Base-by-base conservation (phyloP, 1,139 yeast genomes). In the Kazachstania sp. region DNA sequence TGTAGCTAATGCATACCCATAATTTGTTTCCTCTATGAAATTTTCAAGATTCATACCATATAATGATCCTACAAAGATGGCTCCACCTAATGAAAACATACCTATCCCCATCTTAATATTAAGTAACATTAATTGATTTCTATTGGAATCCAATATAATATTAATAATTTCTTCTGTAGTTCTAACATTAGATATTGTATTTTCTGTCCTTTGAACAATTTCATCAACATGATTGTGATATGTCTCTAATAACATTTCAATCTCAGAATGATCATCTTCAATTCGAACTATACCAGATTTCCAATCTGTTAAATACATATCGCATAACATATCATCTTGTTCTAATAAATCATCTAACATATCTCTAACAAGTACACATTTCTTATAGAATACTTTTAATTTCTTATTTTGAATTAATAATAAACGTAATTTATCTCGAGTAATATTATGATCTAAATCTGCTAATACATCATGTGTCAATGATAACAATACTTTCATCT, bases 261-360 rank as follows among this genome's bases (percentile, higher is more conserved):
- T 75, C 53, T 84, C 94, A 38, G 78, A 81, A 55, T 78, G 81
- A 54, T 79, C 81, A 13, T 66, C 68, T 18, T 54, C 49, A 12
- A 49, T 46, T 38, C 62, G 50, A 26, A 51, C 37, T 43, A 47
- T 51, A 13, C 64, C 54, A 44, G 44, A 44, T 49, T 55, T 47
- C 36, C 68, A 71, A 36, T 75, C 77, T 0, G 83, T 75, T 47
- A 84, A 68, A 61, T 83, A 82, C 78, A 85, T 76, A 19, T 79
- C 86, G 30, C 77, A 75, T 49, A 85, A 66, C 53, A 81, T 86
- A 52, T 84, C 92, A 59, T 86, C 95, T 54, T 83, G 87, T 47
- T 90, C 97, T 36, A 94, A 68, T 42, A 92, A 66, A 51, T 92
- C 97, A 60, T 92, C 96, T 36, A 94, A 68, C 32, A 90, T 85